phyloP scores from a whole-genome alignment of 257 asterid genomes.

The Asclepias syriaca region DNA sequence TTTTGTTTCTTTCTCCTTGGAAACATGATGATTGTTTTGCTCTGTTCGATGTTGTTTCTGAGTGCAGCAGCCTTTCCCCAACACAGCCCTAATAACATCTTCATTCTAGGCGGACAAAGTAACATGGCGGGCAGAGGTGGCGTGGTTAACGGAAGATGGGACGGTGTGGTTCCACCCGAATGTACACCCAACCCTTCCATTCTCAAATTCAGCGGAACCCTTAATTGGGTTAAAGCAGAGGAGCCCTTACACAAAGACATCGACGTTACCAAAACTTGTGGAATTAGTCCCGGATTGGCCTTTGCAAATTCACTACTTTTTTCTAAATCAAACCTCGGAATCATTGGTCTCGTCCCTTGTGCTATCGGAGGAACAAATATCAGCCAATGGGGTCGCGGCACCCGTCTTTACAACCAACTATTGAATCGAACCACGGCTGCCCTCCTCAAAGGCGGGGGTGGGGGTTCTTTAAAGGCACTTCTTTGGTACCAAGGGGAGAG shows the following conservation, averaged over 20 bases:
- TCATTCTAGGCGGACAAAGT: slow-evolving; percentile 83
- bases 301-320: slow-evolving; percentile 28
- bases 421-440: slow-evolving; percentile 22
- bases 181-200: slow-evolving; percentile 30
- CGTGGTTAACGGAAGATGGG: slow-evolving; percentile 43
- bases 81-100: slow-evolving; percentile 26
- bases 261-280: slow-evolving; percentile 23
- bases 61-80: background rate
- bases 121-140: slow-evolving; percentile 95
- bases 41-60: slow-evolving; percentile 28
- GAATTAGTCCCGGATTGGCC: slow-evolving; percentile 37
- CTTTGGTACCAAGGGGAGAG: slow-evolving; percentile 47
- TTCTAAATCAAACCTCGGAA: slow-evolving; percentile 6
- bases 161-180: slow-evolving; percentile 48
- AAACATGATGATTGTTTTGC: slow-evolving; percentile 30
- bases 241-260: slow-evolving; percentile 40
- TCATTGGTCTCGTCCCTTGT: slow-evolving; percentile 36
- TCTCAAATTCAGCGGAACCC: slow-evolving; percentile 16
- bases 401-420: slow-evolving; percentile 23
- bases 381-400: slow-evolving; percentile 29
- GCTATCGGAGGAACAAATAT: slow-evolving; percentile 36
- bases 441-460: background rate
- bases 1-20: background rate
- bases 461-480: slow-evolving; percentile 13
- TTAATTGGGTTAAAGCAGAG: slow-evolving; percentile 29